Base-by-base conservation (phyloP, 257 asterid species). In the Hygrophila difformis region DNA sequence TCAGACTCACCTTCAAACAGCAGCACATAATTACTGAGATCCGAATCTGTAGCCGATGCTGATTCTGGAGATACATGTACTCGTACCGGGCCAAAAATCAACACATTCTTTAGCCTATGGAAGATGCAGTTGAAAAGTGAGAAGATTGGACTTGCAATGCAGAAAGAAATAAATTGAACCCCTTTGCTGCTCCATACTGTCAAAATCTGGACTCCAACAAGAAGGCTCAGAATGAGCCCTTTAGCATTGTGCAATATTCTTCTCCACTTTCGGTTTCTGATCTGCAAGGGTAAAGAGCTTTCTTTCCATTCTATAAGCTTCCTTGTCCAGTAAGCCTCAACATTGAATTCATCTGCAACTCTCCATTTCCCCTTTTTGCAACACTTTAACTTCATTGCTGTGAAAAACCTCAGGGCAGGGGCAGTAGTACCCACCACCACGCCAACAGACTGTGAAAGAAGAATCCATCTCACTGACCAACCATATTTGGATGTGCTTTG, bases 1-100 rank as follows among this genome's bases (percentile, higher is more conserved):
- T 63, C 70, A 0, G 34, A 65, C 53, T 78, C 78, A 0, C 76
- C 83, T 49, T 66, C 70, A 2, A 78, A 80, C 24, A 62, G 63
- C 54, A 78, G 56, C 11, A 74, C 76, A 26, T 60, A 71, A 4
- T 40, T 56, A 50, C 48, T 59, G 8, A 71, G 53, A 28, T 61
- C 63, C 16, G 5, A 19, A 59, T 56, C 73, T 6, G 18, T 12
- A 20, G 23, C 29, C 47, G 28, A 7, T 18, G 47, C 53, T 43
- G 60, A 38, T 43, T 66, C 73, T 3, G 61, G 23, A 38, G 50
- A 12, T 36, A 28, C 65, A 7, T 40, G 61, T 40, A 60, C 37
- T 14, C 51, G 50, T 14, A 64, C 35, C 19, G 55, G 14, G 17
- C 38, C 26, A 19, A 19, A 22, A 3, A 4, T 8, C 18, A 16